Conservation (phyloP, 139 green algal genomes). For the Tetratostichococcus sp. region DNA sequence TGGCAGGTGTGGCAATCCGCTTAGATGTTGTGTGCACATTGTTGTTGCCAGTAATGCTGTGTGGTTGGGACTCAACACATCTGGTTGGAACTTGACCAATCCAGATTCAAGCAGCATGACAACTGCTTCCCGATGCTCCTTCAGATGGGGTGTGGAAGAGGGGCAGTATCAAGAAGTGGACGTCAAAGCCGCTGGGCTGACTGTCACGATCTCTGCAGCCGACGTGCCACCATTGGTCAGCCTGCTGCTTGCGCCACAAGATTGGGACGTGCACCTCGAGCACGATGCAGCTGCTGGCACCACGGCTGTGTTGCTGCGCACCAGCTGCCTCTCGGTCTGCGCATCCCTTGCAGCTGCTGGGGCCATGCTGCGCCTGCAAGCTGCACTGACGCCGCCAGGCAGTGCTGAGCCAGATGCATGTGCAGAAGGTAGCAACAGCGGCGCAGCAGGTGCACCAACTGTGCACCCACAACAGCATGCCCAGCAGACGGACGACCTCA, state of each 20-base stretch:
- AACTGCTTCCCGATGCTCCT: no score
- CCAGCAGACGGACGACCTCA: background rate
- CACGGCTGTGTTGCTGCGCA: background rate
- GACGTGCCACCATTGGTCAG: background rate
- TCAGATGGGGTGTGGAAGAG: background rate
- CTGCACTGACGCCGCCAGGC: background rate
- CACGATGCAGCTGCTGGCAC: background rate
- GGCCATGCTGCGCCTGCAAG: background rate
- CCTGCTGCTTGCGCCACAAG: constrained; percentile 5
- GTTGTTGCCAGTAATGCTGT: no score
- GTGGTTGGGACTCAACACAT: no score
- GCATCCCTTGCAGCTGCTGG: constrained; percentile 12
- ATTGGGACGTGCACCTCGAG: constrained; percentile 17
- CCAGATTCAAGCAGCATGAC: no score
- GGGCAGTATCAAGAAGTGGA: background rate
- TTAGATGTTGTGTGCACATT: no score
- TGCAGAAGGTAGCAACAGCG: background rate
- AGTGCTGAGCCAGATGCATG: no score
- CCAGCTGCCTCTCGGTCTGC: constrained; percentile 1
- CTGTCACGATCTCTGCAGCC: background rate
- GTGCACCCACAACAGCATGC: background rate
- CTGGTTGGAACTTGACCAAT: no score
- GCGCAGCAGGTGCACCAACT: background rate
- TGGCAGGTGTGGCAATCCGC: no score
- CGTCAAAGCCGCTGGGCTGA: background rate